Percentiles rank a stretch among this genome's conserved stretches.
Evolutionary conservation across 1,284 basidiomycete genomes (phyloP).

Genomic region (Tausonia pullulans): DNA sequence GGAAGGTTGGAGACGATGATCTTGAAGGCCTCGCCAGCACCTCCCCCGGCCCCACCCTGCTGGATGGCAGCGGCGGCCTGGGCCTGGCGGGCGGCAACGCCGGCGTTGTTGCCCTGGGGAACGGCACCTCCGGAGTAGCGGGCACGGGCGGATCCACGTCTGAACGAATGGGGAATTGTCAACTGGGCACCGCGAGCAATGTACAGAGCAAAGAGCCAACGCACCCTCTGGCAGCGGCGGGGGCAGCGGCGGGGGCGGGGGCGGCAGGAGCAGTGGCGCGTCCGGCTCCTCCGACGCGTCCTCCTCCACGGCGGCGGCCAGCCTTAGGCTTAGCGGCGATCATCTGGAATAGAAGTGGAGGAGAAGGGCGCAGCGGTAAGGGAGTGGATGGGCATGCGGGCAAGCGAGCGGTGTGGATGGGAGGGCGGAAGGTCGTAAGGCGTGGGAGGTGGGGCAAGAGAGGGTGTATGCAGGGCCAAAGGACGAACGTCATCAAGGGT

Average conservation of each 20-base stretch:
- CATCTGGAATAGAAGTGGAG: constrained; percentile 44
- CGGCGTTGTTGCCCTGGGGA: constrained; percentile 26
- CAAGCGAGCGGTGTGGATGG: constrained; percentile 16
- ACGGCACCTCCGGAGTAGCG: constrained; percentile 30
- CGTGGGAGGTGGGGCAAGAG: constrained; percentile 17
- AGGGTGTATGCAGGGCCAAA: constrained; percentile 16
- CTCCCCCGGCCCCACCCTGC: constrained; percentile 3
- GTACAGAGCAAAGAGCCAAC: constrained; percentile 47
- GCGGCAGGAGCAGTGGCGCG: constrained; percentile 19
- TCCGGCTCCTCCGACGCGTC: constrained; percentile 18
- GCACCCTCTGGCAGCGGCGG: background rate
- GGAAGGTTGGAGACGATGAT: constrained; percentile 96
- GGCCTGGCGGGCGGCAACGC: constrained; percentile 4
- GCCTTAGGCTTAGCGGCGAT: constrained; percentile 48
- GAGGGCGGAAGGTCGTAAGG: constrained; percentile 18
- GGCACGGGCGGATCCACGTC: constrained; percentile 37
- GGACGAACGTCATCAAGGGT: constrained; percentile 71
- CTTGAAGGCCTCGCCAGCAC: constrained; percentile 53
- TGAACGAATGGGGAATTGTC: background rate
- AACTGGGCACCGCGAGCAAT: constrained; percentile 36
- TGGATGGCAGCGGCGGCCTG: constrained; percentile 13
- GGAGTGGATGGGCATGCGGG: constrained; percentile 8
- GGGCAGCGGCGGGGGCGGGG: constrained; percentile 10
- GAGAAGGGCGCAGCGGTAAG: constrained; percentile 15
- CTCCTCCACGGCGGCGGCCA: constrained; percentile 38